phyloP scores from a whole-genome alignment of 768 basidiomycete species.

The Termitomyces sp. region DNA sequence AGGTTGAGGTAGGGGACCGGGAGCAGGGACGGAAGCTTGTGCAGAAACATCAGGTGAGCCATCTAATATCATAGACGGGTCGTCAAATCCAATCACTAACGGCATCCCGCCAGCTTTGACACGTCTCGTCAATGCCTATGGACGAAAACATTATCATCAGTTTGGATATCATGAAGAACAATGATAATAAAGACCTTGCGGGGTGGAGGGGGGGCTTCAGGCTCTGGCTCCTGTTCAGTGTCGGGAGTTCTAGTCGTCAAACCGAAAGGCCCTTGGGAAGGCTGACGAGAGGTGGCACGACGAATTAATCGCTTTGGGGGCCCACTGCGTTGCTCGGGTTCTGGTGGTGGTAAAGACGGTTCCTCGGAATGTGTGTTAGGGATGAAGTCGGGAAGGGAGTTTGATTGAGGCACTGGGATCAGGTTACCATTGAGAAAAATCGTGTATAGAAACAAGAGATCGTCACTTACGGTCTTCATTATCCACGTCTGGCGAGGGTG shows the following conservation, averaged over 20 bases:
- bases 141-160: not conserved
- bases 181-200: slow-evolving; percentile 25
- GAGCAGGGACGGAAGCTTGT: not conserved
- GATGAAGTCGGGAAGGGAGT: slow-evolving; percentile 44
- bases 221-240: slow-evolving; percentile 8
- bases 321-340: slow-evolving; percentile 12
- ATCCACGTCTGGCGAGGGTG: slow-evolving; percentile 7
- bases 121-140: slow-evolving; percentile 42
- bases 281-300: slow-evolving; percentile 36
- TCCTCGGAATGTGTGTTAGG: slow-evolving; percentile 54
- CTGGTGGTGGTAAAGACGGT: slow-evolving; percentile 34
- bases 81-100: slow-evolving; percentile 41
- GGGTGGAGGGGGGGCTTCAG: slow-evolving; percentile 20
- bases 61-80: slow-evolving; percentile 36
- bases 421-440: not conserved
- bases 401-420: slow-evolving; percentile 15
- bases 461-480: slow-evolving; percentile 13
- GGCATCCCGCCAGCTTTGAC: slow-evolving; percentile 30
- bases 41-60: slow-evolving; percentile 22
- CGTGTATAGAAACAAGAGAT: not conserved
- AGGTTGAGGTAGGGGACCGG: slow-evolving; percentile 16
- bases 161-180: not conserved
- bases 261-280: slow-evolving; percentile 32
- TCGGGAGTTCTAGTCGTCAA: slow-evolving; percentile 10
- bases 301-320: slow-evolving; percentile 27